Evolutionary conservation across 2,329 filamentous ascomycete species (phyloP).

Genomic region (Aciculosporium take): DNA sequence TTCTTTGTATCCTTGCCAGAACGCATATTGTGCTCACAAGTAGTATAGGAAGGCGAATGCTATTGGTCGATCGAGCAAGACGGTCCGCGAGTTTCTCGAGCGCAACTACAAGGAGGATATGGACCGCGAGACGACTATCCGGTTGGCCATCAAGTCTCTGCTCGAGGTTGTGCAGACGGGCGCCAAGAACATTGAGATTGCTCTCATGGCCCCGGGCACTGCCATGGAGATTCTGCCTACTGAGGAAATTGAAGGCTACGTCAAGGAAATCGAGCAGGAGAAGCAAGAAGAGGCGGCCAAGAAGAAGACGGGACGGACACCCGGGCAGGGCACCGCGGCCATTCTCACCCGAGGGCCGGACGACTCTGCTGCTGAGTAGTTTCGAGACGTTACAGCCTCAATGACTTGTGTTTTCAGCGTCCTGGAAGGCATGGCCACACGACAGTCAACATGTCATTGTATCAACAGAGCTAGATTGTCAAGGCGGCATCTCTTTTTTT

Average conservation of each 20-base stretch:
- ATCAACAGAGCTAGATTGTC: conserved; percentile 18
- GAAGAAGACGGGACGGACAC: conserved; percentile 74
- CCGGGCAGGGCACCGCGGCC: conserved; percentile 55
- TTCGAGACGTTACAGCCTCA: conserved; percentile 3
- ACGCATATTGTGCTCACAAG: conserved; percentile 4
- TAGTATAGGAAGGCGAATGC: conserved; percentile 86
- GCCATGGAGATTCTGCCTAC: conserved; percentile 83
- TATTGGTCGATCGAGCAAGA: conserved; percentile 96
- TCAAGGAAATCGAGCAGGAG: conserved; percentile 98
- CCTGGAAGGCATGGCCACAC: conserved; percentile 10
- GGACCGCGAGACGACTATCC: conserved; percentile 91
- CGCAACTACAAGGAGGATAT: conserved; percentile 98
- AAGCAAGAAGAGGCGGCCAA: conserved; percentile 97
- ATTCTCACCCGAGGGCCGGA: conserved; percentile 53
- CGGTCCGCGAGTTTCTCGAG: conserved; percentile 94
- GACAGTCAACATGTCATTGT: conserved; percentile 18
- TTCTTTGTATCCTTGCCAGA: conserved; percentile 4
- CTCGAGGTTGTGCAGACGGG: conserved; percentile 97
- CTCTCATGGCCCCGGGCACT: conserved; percentile 91
- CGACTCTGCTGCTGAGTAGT: conserved; percentile 24
- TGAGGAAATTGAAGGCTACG: conserved; percentile 91
- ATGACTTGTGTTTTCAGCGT: not conserved
- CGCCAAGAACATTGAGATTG: conserved; percentile 99
- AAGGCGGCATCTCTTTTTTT: not conserved
- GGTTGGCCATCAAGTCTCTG: conserved; percentile 93